Evolutionary conservation across 192 early-diverging fungal genomes (phyloP), one percentile per base, ranked within the genome.

Genomic region (Coemansia sp.): DNA sequence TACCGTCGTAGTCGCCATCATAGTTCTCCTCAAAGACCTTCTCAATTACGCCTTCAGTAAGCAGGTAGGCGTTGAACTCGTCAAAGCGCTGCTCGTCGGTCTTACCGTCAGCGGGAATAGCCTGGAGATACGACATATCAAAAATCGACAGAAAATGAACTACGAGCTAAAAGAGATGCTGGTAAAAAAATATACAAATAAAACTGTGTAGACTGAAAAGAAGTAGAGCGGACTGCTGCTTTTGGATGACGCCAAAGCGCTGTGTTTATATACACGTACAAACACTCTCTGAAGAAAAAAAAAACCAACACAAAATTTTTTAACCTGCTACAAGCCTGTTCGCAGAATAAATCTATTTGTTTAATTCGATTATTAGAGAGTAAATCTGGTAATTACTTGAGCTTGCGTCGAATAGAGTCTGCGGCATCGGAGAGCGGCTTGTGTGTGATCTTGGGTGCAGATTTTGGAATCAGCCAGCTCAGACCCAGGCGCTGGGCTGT

Each of bases 381-480:
- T 38, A 54, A 23, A 57, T 27, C 25, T 17, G 17, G 34, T 37
- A n/a, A 44, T 53, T 51, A 78, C 59, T 78, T 78, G 61, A 78
- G 65, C 69, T 78, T 78, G 50, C 57, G 64, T 17, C 75, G 60
- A 27, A 71, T 67, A 25, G 67, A 61, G 30, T 71, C 65, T 11
- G 69, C 65, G 13, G 75, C 61, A 14, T 51, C 56, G 2, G 75
- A 17, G 41, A 71, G 50, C n/a, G 75, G 69, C 59, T 68, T 71
- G 51, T 62, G 53, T 17, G 57, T 62, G 51, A 71, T 66, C 19
- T 57, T 59, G 9, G 75, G 75, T 14, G 69, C 69, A 22, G 64
- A 64, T 58, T 80, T 80, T 64, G 70, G 69, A 23, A 80, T 73
- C 49, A 80, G 59, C 77, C 77, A 80, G 38, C 63, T 73, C 71